A percentile compares a stretch with the other conserved stretches of the same genome.
Conservation (phyloP, 2,329 filamentous ascomycete species). For the Penicillium vulpinum region DNA sequence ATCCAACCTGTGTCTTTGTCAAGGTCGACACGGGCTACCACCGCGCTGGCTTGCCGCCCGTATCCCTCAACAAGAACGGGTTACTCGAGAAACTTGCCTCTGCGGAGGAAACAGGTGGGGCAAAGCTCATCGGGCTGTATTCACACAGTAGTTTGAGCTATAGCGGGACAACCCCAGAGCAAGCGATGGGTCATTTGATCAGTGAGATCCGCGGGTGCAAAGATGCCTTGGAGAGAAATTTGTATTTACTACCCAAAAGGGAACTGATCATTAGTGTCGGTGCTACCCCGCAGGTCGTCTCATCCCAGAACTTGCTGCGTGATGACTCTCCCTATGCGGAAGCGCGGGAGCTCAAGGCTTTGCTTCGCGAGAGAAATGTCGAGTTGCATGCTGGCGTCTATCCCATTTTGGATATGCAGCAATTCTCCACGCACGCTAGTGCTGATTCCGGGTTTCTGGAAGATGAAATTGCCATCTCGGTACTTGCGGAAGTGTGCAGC, state of each 20-base stretch:
- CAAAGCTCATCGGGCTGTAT: constrained; percentile 65
- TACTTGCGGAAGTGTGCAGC: constrained; percentile 71
- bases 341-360: constrained; percentile 26
- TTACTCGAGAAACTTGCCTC: constrained; percentile 31
- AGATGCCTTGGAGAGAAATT: constrained; percentile 29
- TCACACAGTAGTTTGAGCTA: constrained; percentile 75
- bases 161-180: constrained; percentile 52
- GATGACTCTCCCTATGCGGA: constrained; percentile 38
- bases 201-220: constrained; percentile 58
- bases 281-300: constrained; percentile 72
- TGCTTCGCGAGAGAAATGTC: constrained; percentile 44
- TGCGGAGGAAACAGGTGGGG: constrained; percentile 28
- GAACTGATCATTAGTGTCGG: constrained; percentile 66
- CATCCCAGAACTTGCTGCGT: constrained; percentile 60
- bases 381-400: constrained; percentile 79
- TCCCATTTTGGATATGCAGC: constrained; percentile 73
- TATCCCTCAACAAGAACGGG: constrained; percentile 42
- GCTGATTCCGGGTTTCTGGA: constrained; percentile 37
- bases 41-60: constrained; percentile 65
- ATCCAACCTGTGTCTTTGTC: constrained; percentile 60
- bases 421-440: constrained; percentile 69
- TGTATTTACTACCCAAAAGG: constrained; percentile 13
- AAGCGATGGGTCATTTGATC: constrained; percentile 61
- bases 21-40: constrained; percentile 74
- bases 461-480: constrained; percentile 63